Percentiles rank a stretch among this genome's conserved stretches.
Conservation (phyloP, 164 flowering plant species). For the Dillenia turbinata region DNA sequence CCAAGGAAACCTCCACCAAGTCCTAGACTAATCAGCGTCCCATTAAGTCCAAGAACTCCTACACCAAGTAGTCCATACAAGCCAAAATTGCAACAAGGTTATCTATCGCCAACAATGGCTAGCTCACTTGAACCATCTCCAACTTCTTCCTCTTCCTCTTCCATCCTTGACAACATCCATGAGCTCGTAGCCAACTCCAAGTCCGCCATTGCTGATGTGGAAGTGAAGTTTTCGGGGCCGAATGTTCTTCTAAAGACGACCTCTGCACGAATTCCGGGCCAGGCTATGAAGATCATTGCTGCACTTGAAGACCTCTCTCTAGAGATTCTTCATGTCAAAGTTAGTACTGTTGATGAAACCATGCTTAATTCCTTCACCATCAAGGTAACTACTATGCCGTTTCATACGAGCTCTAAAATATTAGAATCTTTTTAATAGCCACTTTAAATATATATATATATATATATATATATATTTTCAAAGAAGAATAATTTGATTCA, state of each 20-base stretch:
- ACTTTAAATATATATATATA: too few relatives aligned
- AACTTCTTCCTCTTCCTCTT: constrained; percentile 22
- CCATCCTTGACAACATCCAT: constrained; percentile 33
- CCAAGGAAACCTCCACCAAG: constrained; percentile 70
- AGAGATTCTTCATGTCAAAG: constrained; percentile 69
- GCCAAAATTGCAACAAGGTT: constrained; percentile 34
- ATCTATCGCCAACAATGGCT: constrained; percentile 22
- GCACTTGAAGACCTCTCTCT: constrained; percentile 71
- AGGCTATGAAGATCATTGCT: constrained; percentile 59
- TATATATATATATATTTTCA: too few relatives aligned
- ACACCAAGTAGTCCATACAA: constrained; percentile 76
- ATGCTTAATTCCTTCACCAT: constrained; percentile 86
- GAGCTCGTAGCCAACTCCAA: constrained; percentile 77
- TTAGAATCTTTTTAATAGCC: too few relatives aligned
- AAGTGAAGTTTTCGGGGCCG: constrained; percentile 83
- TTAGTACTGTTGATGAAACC: constrained; percentile 62
- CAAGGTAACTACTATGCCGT: constrained; percentile 50
- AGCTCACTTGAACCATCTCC: constrained; percentile 25
- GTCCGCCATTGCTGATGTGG: constrained; percentile 75
- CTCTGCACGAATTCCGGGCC: constrained; percentile 69
- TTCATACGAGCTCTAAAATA: not conserved
- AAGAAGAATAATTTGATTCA: too few relatives aligned
- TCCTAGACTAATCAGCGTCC: constrained; percentile 51
- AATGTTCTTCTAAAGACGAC: constrained; percentile 73
- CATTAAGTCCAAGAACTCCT: constrained; percentile 91